Base-by-base conservation (phyloP, 1,284 basidiomycete species). In the Papiliotrema fonsecae region DNA sequence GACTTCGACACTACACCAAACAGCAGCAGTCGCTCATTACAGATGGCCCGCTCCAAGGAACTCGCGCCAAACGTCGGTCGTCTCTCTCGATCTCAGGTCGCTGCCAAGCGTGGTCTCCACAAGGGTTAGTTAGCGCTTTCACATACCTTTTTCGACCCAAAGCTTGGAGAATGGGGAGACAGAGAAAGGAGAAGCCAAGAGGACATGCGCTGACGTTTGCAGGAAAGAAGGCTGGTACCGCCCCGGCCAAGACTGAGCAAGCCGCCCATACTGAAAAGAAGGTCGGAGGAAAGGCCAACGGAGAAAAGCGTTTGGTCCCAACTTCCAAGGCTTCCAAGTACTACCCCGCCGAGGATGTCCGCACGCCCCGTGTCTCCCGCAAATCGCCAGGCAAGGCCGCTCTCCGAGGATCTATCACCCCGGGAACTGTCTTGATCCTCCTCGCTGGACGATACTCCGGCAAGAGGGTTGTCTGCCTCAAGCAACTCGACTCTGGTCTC, bases 371-470 rank as follows among this genome's bases (percentile, higher is more conserved):
- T 82, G 86, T 86, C 77, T 87, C 82, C 75, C 87, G 94, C 72
- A 97, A 97, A 81, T 78, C 82, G 42, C 79, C 83, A 63, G 86
- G 65, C 57, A 73, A 72, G 65, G 75, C 90, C 59, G 78, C 80
- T 59, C 83, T 98, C 63, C 90, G 94, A 66, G 75, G 82, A 54
- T 83, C 86, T 69, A 96, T 99, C 79, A 87, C 86, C 60, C 91
- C 93, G 59, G 96, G 96, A 58, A 87, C 92, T 69, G 82, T 99
- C 70, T 81, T 99, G 62, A 97, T 99, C 76, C 81, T 99, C 67
- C 84, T 99, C 63, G 93, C 94, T 60, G 96, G 96, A 70, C 89
- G 94, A 71, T 98, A 93, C 88, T 81, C 88, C 64, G 96, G 96
- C 63, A 97, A 97, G 84, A 85, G 96, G 46, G 96, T 98, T 61